Base-by-base conservation (phyloP, 306 rosid species). In the Lablab purpureus region DNA sequence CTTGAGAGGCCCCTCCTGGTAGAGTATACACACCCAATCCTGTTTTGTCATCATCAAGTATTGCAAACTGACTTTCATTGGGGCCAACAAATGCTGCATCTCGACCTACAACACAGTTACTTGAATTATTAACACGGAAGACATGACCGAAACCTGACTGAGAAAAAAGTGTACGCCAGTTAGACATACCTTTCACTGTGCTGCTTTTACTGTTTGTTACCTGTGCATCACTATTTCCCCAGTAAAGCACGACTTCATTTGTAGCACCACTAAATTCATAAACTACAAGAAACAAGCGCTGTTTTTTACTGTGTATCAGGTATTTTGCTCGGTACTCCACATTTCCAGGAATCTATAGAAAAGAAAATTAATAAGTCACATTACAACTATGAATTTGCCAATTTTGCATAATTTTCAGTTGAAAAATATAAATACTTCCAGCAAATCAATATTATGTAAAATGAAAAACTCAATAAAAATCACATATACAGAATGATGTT, bases 81-180 rank as follows among this genome's bases (percentile, higher is more conserved):
- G 97, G 89, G 60, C 98, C 98, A 83, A 94, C 82, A 80, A 94
- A 90, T 82, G 98, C 97, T 76, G 92, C 94, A 79, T 92, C 98
- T 76, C 87, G 90, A 72, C 98, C 98, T 94, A 70, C 66, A 82
- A 74, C 79, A 83, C 46, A 75, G 76, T 71, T 43, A 56, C 64
- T 37, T 34, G 30, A 73, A 71, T 55, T 75, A 71, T 80, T 58
- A 77, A 65, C 36, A 67, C 13, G 52, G 67, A 58, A 45, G 51
- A 25, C 67, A 77, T 43, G 63, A 70, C 51, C 51, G 10, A 77
- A 65, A 68, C 79, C 69, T 21, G 72, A 41, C 34, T 50, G 54
- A 79, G 25, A 67, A 27, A 73, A 51, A 73, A 65, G 76, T 12
- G 21, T 17, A 80, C 71, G 47, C 67, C 81, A 6, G 69, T 72